These are phyloP conservation scores for Yamagishiella unicocca DNA, from an alignment of 139 green algal species.

Conservation along the genomic window DNA sequence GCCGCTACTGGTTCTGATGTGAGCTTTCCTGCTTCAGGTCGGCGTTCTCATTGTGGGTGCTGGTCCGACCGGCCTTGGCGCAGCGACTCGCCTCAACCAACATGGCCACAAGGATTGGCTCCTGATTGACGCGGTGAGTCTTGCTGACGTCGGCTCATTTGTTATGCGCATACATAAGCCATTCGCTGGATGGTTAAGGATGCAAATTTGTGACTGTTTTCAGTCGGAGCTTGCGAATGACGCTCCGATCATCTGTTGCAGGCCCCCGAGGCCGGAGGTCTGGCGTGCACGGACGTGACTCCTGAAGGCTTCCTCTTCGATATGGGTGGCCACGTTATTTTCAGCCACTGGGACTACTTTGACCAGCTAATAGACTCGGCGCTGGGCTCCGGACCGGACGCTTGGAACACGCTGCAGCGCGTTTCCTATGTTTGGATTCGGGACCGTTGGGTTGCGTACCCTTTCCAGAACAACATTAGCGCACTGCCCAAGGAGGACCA, in stretches of 20 bases:
- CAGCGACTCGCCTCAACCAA: slow-evolving; percentile 89
- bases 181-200: not conserved
- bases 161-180: not conserved
- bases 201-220: not conserved
- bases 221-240: not conserved
- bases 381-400: slow-evolving; percentile 66
- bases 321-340: slow-evolving; percentile 96
- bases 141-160: too few species aligned
- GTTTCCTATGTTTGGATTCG: slow-evolving; percentile 91
- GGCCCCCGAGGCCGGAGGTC: slow-evolving; percentile 80
- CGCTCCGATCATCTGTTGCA: slow-evolving; percentile 33
- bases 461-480: slow-evolving; percentile 95
- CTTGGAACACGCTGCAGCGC: slow-evolving; percentile 90
- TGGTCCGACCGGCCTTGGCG: slow-evolving; percentile 89
- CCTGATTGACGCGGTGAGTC: slow-evolving; percentile 82
- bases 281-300: slow-evolving; percentile 91
- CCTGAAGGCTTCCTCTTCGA: slow-evolving; percentile 94
- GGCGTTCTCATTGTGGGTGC: slow-evolving; percentile 84
- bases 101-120: slow-evolving; percentile 85
- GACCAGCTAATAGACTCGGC: slow-evolving; percentile 76
- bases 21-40: slow-evolving; percentile 51
- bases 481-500: slow-evolving; percentile 89
- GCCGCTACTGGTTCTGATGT: not conserved
- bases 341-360: slow-evolving; percentile 95
- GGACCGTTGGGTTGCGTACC: slow-evolving; percentile 90